phyloP scores from a whole-genome alignment of 352 stramenopile species.

The Lagenidium sp. region DNA sequence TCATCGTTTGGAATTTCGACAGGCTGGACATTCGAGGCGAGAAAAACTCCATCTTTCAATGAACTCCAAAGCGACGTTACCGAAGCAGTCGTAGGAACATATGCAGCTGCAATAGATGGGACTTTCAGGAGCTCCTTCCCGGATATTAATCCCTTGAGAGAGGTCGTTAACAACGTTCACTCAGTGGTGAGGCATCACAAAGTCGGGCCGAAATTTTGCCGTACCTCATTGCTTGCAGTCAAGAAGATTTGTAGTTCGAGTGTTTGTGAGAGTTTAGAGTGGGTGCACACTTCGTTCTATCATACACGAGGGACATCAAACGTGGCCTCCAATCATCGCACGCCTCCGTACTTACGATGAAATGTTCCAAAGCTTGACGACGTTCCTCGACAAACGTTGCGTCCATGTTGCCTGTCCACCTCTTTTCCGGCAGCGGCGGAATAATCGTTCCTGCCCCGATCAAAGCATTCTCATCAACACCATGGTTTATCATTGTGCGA shows the following conservation, averaged over 20 bases:
- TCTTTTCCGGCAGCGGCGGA: conserved; percentile 80
- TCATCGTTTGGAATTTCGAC: conserved; percentile 85
- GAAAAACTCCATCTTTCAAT: conserved; percentile 70
- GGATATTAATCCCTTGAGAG: conserved; percentile 73
- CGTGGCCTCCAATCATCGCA: no score
- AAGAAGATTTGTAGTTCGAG: conserved; percentile 80
- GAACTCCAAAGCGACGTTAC: conserved; percentile 80
- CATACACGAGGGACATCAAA: not conserved
- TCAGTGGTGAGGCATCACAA: no score
- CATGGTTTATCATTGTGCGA: not conserved
- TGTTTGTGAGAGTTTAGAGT: conserved; percentile 77
- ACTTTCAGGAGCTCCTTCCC: conserved; percentile 80
- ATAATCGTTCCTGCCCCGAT: conserved; percentile 87
- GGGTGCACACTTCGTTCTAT: conserved; percentile 81
- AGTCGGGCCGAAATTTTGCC: no score
- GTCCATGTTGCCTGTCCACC: conserved; percentile 86
- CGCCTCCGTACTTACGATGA: conserved; percentile 42
- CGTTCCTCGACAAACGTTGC: conserved; percentile 86
- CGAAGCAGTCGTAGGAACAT: conserved; percentile 64
- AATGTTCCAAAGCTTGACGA: conserved; percentile 80
- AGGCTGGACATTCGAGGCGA: conserved; percentile 68
- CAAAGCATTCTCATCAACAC: not conserved
- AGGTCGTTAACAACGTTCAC: no score
- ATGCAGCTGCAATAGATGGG: conserved; percentile 53
- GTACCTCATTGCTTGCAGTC: conserved; percentile 70